These are phyloP conservation scores for Toxoplasma gondii DNA, from an alignment of 169 alveolate genomes.

Conservation along the genomic window DNA sequence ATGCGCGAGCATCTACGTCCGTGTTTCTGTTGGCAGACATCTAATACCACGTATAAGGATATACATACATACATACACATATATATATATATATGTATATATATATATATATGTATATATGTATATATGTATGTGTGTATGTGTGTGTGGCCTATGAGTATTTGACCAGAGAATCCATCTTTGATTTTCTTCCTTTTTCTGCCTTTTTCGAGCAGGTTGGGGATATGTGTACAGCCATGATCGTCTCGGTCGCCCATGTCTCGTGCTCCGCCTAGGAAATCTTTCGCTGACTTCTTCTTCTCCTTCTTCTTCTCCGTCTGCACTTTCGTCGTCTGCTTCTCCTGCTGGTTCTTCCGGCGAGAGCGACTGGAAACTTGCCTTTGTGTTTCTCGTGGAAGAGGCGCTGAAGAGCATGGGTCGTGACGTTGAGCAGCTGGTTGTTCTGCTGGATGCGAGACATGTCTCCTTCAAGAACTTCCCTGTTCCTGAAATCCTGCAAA, in stretches of 20 bases:
- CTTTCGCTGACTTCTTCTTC: neutral
- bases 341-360: neutral
- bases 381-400: neutral
- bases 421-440: conserved; percentile 16
- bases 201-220: neutral
- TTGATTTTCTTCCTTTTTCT: neutral
- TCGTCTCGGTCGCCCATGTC: conserved; percentile 10
- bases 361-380: conserved; percentile 15
- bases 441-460: neutral
- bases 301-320: neutral
- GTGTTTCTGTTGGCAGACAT: too few relatives aligned
- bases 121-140: neutral
- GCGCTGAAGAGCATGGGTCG: conserved; percentile 19
- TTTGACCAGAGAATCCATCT: neutral
- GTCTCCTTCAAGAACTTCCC: neutral
- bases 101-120: neutral
- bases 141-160: neutral
- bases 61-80: too few relatives aligned
- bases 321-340: neutral
- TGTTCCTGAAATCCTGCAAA: neutral
- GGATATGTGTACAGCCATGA: neutral
- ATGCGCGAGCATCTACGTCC: too few relatives aligned
- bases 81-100: too few relatives aligned
- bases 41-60: too few relatives aligned
- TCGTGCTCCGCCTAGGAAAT: neutral